Conservation (phyloP, 208 protist genomes). For the Crithidia expoeki region DNA sequence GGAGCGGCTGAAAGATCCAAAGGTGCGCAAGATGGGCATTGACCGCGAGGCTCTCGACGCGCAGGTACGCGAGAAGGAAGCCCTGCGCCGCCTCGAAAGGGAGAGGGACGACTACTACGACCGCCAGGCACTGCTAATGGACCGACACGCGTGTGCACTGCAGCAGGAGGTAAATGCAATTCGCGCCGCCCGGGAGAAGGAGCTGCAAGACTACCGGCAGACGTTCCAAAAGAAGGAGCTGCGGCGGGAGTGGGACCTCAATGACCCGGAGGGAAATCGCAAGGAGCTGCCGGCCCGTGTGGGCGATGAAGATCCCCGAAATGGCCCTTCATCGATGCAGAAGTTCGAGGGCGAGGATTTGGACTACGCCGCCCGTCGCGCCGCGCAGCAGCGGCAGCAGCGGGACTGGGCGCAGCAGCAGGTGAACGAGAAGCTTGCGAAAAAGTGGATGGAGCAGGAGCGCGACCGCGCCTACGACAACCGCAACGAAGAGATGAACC, state of each 20-base stretch:
- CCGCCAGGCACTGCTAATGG: conserved; percentile 86
- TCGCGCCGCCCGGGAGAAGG: conserved; percentile 72
- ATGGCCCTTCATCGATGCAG: conserved; percentile 81
- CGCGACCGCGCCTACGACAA: conserved; percentile 82
- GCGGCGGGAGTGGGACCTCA: conserved; percentile 91
- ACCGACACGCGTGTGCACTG: conserved; percentile 84
- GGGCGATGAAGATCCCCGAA: conserved; percentile 89
- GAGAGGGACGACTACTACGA: conserved; percentile 90
- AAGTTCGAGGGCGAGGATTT: conserved; percentile 94
- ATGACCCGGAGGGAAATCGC: conserved; percentile 77
- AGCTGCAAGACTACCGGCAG: conserved; percentile 84
- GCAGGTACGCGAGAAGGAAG: conserved; percentile 92
- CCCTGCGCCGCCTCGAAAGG: conserved; percentile 78
- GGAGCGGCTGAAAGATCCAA: conserved; percentile 90
- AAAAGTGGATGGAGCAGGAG: conserved; percentile 93
- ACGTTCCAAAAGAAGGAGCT: conserved; percentile 89
- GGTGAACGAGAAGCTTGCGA: conserved; percentile 88
- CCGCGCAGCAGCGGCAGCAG: conserved; percentile 86
- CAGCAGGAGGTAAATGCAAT: conserved; percentile 89
- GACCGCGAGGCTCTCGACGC: conserved; percentile 89
- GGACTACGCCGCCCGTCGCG: conserved; percentile 64
- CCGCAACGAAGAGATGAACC: conserved; percentile 87
- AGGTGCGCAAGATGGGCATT: conserved; percentile 92
- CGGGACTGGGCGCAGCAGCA: conserved; percentile 86
- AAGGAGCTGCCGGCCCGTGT: conserved; percentile 90